Conservation (phyloP, 306 rosid species). For the Cotoneaster glaucophyllus region DNA sequence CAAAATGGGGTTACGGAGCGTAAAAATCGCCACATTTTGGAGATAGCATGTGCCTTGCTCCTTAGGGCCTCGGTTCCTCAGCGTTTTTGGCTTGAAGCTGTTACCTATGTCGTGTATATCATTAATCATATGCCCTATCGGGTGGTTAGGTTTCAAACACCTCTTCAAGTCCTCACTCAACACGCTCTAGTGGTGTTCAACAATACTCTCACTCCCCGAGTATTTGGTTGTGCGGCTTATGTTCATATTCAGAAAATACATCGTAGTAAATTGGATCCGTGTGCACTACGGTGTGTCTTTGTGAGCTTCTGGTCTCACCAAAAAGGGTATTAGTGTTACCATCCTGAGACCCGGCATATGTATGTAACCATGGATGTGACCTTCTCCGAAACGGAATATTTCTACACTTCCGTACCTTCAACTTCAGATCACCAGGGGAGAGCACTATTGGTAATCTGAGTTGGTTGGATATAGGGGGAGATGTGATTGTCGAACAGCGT, state of each 20-base stretch:
- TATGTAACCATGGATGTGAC: neutral
- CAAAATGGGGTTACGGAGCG: neutral
- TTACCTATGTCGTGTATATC: neutral
- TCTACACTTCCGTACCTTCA: too few relatives aligned
- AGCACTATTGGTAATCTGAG: neutral
- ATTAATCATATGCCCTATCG: neutral
- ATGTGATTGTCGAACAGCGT: too few relatives aligned
- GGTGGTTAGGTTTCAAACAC: too few relatives aligned
- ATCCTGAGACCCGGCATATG: neutral
- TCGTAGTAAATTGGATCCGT: neutral
- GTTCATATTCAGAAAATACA: neutral
- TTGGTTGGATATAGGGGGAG: neutral
- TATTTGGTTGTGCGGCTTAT: neutral
- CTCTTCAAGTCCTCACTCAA: neutral
- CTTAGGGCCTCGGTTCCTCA: too few relatives aligned
- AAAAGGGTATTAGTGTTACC: neutral
- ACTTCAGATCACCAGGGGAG: neutral
- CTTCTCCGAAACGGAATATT: neutral
- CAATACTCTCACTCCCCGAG: neutral
- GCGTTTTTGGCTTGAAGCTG: too few relatives aligned
- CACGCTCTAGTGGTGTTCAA: neutral
- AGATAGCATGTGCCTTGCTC: too few relatives aligned
- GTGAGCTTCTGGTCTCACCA: neutral
- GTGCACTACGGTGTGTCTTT: neutral
- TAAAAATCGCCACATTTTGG: neutral